Evolutionary conservation across 2,329 filamentous ascomycete species (phyloP), one percentile per base, ranked within the genome.

Genomic region (Trichophyton verrucosum): DNA sequence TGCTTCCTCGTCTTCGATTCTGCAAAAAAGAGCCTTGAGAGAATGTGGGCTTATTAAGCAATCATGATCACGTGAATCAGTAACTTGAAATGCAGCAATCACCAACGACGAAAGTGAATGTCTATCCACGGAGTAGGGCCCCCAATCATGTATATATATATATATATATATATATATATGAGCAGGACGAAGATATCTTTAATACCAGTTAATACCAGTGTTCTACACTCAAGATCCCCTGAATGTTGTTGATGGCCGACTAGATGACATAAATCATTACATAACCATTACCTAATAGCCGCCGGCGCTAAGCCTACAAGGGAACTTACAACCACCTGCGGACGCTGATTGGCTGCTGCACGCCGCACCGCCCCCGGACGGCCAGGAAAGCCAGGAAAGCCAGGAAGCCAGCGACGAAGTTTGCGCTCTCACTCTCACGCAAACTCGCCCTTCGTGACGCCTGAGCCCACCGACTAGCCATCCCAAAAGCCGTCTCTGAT

Each of bases 311-410:
- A 53, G 22, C 49, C 49, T 24, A 13, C 27, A 53, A 53, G 27
- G 49, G 49, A 53, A 53, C 49, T 33, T 53, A 53, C 22, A 53
- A 53, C 49, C 49, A 53, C 49, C 49, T 53, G 13, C 22, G 24
- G 9, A 5, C 24, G 11, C 22, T 53, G 49, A 53, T 53, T 53
- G 49, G 49, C 22, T 2, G 15, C 2, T 4, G 13, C 5, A 6
- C 44, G 33, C 33, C 33, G 33, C 33, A 38, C 33, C 33, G 11
- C 33, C 33, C 40, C 40, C 13, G 3, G 7, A 47, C 8, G 8
- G 44, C 5, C 9, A 47, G 17, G 17, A 24, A 1, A 3, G 22
- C 22, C 22, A 24, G 22, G 22, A 24, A 24, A 24, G 22, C 22
- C 22, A 24, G 22, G 22, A 24, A 24, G 22, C 22, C 22, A 24